Evolutionary conservation across 2,329 filamentous ascomycete species (phyloP).

Genomic region (Dothiorella sarmentorum): DNA sequence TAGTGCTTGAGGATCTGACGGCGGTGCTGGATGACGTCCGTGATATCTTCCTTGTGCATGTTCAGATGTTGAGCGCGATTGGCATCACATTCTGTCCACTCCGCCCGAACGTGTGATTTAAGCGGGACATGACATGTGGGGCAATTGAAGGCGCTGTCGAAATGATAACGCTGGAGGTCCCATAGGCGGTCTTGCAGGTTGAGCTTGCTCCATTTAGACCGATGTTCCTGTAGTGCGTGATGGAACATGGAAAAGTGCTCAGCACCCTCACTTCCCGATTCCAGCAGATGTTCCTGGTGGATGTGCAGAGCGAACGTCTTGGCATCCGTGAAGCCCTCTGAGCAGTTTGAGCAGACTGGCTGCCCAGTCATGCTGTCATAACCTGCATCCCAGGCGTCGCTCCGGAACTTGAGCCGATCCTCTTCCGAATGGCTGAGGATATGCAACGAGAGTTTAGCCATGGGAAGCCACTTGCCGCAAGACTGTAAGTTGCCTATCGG

Average conservation of each 20-base stretch:
- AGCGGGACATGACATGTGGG: neutral
- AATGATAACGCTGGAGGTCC: neutral
- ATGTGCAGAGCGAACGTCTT: neutral
- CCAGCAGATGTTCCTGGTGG: neutral
- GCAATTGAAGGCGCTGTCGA: neutral
- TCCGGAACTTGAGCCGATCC: neutral
- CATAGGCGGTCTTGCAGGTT: no score
- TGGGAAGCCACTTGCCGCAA: neutral
- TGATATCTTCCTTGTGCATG: neutral
- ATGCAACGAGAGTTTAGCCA: neutral
- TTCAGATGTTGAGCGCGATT: neutral
- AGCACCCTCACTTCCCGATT: neutral
- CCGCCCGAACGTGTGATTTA: no score
- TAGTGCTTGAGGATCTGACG: slow-evolving; percentile 17
- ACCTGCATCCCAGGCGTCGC: neutral
- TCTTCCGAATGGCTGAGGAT: neutral
- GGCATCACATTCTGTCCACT: neutral
- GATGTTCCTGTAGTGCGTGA: neutral
- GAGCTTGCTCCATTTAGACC: no score
- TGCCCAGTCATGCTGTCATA: slow-evolving; percentile 6
- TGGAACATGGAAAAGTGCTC: neutral
- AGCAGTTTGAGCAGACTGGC: slow-evolving; percentile 7
- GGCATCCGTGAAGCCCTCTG: neutral
- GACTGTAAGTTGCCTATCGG: neutral
- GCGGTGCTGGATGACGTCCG: neutral